Evolutionary conservation across 768 basidiomycete species (phyloP), one percentile per base, ranked within the genome.

Genomic region (Amanita rubescens): DNA sequence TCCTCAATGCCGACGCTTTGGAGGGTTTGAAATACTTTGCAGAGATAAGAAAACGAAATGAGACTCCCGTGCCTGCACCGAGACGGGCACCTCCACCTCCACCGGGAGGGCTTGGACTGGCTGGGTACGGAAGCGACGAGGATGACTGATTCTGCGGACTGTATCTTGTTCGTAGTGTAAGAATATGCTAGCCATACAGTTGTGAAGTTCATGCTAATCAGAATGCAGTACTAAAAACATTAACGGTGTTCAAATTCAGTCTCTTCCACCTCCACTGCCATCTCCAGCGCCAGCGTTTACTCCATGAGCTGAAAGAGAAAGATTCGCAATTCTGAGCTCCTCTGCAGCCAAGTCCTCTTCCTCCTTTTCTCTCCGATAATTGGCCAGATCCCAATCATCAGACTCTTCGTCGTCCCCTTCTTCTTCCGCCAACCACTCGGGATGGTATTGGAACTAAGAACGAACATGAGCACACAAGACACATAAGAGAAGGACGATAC

Each of bases 21-120:
- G 91, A 95, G 60, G 88, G 93, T 44, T 69, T 99, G 47, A 90
- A 85, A 65, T 94, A 91, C 63, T 93, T 96, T 64, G 85, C 94
- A 7, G 87, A 93, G 67, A 84, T 98, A 58, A 80, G 86, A 57
- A 81, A 84, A 70, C 74, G 81, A 58, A 84, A 83, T 57, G 84
- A 78, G 24, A 62, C 57, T 32, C 60, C 68, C 0, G 53, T 58
- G 7, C 57, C 63, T 53, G 59, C 62, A 10, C 65, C 65, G 47
- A 62, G 63, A 38, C 60, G 69, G 27, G 60, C 68, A 2, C 62
- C 69, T 1, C 62, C 69, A 49, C 64, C 72, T 11, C 62, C 67
- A 49, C 63, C 70, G 5, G 65, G 72, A 33, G 81, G 82, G 2
- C 67, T 90, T 14, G 85, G 79, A 5, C 71, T 93, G 22, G 85